Evolutionary conservation across 352 stramenopile species (phyloP), one percentile per base, ranked within the genome.

Genomic region (Phytopythium mirpurense): DNA sequence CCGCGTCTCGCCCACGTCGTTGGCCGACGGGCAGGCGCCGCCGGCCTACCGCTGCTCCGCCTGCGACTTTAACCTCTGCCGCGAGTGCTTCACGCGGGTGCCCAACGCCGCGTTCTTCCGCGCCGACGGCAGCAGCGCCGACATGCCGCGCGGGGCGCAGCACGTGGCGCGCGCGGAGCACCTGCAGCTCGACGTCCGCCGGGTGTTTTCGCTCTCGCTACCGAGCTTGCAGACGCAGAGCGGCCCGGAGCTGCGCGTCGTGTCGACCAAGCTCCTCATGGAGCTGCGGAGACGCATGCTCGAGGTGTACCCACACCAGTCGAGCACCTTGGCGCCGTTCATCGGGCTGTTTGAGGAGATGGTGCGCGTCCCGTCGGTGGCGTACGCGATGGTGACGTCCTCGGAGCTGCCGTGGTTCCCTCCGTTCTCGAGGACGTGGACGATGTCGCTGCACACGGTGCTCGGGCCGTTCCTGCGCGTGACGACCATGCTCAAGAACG

Each of bases 401-500:
- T 56, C 61, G 10, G 59, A 50, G 23, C 53, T 61, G 35, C 65
- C 72, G 16, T 78, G 68, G 71, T 78, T 78, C 34, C 68, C 68
- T 3, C 45, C 68, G 21, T 73, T 74, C 47, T 73, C 70, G 54
- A 59, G 65, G 16, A 69, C 66, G 27, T 74, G 68, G 69, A 73
- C 68, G 10, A 72, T 86, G 52, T 73, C 75, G 14, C 37, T 76
- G 35, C 77, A 72, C 54, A 83, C 82, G 38, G 61, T 87, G 31
- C 37, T 91, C 14, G 81, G 81, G 0, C 74, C 78, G 44, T 76
- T 91, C 58, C 62, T 91, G 29, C 71, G 81, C 15, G 76, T 68
- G 42, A 83, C 75, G 16, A 86, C 69, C n/a, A 80, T 91, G 61
- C 70, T 75, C 1, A 70, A 89, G 29, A 75, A 86, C 21, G 65